These are phyloP conservation scores for Carex littledalei DNA, from an alignment of 176 grass and related monocot species.

Conservation along the genomic window DNA sequence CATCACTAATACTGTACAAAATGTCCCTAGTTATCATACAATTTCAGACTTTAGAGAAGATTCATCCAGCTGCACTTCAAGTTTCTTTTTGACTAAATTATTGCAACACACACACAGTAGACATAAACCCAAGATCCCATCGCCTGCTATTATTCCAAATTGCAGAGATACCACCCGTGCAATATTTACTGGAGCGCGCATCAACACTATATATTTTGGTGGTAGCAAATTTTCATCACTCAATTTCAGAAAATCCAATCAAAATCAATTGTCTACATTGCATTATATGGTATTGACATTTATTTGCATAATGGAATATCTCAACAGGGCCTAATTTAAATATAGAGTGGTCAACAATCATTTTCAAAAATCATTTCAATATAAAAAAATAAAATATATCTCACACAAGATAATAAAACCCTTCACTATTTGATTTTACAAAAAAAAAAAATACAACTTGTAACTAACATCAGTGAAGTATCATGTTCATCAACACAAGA, in stretches of 20 bases:
- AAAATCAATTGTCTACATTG: neutral
- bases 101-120: neutral
- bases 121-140: neutral
- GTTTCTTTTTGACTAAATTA: slow-evolving; percentile 16
- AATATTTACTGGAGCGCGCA: no score
- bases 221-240: neutral
- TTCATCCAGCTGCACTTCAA: neutral
- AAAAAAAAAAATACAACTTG: no score
- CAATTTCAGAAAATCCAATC: neutral
- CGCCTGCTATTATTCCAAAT: neutral
- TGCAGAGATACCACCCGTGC: neutral
- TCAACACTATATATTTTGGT: no score
- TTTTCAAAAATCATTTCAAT: no score
- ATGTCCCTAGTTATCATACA: neutral
- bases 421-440: no score
- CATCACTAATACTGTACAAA: neutral
- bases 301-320: no score
- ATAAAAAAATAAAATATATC: no score
- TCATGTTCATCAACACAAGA: no score
- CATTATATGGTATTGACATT: neutral
- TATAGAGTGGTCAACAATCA: no score
- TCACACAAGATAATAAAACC: no score
- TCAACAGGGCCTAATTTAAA: no score
- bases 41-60: neutral
- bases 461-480: no score